Base-by-base conservation (phyloP, 495 filamentous ascomycete genomes). In the Aspergillus nidulans region DNA sequence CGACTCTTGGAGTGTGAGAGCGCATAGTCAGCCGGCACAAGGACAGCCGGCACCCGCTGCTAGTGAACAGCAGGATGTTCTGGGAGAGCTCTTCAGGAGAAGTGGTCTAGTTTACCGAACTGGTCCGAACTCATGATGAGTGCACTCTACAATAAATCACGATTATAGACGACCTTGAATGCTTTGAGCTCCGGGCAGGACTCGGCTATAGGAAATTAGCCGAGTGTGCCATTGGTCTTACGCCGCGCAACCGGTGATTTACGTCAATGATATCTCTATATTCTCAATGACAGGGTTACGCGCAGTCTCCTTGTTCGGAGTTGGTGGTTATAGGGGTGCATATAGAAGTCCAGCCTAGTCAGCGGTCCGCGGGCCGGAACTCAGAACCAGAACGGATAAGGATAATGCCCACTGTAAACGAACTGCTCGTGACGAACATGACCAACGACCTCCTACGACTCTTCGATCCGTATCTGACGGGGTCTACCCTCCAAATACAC, bases 1-100 rank as follows among this genome's bases (percentile, higher is more conserved):
- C 60, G 71, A 77, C 55, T 77, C 58, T 9, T 80, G 75, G 73
- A 79, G 72, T 57, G 70, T 77, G 10, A 69, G 68, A 20, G 75
- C 75, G 36, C 70, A 81, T 58, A 70, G 73, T 58, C 46, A 71
- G 2, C 65, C 65, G 13, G 49, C 15, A 20, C 61, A 63, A 13
- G 42, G 53, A 49, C 57, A 60, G 41, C 52, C 62, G 24, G 1
- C 60, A 61, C 36, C 53, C 65, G 48, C 52, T 55, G 30, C 30
- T 5, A 34, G 30, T 12, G 30, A 34, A 34, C 9, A 6, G 30
- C 30, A 34, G 36, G 73, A 77, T 60, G 66, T 75, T 16, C 58
- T 77, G 24, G 68, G 70, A 23, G 69, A 75, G 57, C 48, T 77
- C 6, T 78, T 78, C 48, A 67, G 72, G 52, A 67, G 64, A 47